Evolutionary conservation across 1,139 yeast species (phyloP).

Genomic region (Zygosaccharomyces sapae): DNA sequence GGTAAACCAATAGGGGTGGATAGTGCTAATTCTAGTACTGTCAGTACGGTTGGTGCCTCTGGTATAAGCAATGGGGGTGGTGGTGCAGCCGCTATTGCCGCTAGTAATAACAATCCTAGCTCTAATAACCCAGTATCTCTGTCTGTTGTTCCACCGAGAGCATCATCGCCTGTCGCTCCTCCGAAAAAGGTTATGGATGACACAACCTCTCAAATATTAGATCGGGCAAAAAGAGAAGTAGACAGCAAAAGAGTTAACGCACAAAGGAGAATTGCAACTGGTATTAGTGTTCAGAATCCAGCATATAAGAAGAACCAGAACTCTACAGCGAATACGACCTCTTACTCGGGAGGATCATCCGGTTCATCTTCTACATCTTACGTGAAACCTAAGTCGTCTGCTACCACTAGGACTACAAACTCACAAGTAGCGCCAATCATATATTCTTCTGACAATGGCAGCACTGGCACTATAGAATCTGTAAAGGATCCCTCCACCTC

Average conservation of each 20-base stretch:
- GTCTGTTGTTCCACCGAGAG: background rate
- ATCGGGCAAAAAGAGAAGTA: constrained; percentile 28
- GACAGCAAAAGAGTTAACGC: constrained; percentile 22
- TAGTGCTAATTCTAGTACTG: constrained; percentile 4
- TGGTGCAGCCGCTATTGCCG: constrained; percentile 8
- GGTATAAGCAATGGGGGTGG: background rate
- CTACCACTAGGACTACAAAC: constrained; percentile 3
- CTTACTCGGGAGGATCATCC: constrained; percentile 7
- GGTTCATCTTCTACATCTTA: background rate
- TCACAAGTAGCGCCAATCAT: constrained; percentile 5
- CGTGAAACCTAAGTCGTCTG: constrained; percentile 2
- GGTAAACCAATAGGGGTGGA: background rate
- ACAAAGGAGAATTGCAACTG: constrained; percentile 22
- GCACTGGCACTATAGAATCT: constrained; percentile 1
- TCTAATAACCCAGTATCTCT: background rate
- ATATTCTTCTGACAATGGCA: background rate
- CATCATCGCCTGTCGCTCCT: constrained; percentile 5
- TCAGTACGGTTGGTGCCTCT: background rate
- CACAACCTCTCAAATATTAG: constrained; percentile 33
- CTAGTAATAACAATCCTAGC: background rate
- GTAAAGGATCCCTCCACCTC: constrained; percentile 6
- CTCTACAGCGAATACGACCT: constrained; percentile 11
- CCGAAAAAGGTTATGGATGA: constrained; percentile 25
- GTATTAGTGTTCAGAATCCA: constrained; percentile 39
- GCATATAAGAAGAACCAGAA: constrained; percentile 16